Evolutionary conservation across 176 grass and related monocot species (phyloP), one percentile per base, ranked within the genome.

Genomic region (Lolium rigidum): DNA sequence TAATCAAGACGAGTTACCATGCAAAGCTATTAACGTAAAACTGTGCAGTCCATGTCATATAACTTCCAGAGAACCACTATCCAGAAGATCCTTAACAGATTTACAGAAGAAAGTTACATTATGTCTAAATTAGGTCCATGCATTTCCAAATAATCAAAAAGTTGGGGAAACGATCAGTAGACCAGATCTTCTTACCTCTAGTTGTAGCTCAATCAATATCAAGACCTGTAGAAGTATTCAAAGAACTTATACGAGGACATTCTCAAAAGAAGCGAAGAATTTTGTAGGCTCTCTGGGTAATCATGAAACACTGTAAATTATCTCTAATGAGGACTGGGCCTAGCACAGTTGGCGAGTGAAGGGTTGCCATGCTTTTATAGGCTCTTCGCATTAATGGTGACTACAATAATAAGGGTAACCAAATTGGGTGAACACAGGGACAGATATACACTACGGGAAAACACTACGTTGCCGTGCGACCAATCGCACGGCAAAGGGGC

Each of bases 141-240:
- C 17, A n/a, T 70, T 44, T 70, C 38, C 9, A 44, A 70, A 70
- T 70, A 70, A 44, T 70, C 18, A 70, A 70, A 70, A 37, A n/a
- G 63, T 20, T 20, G 17, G 10, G 39, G 38, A 11, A 44, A 70
- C 4, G 20, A 70, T 35, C 38, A 44, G 38, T 20, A 44, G 9
- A 21, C 9, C 68, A n/a, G 18, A 72, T 24, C 69, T 72, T 22
- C 41, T 72, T 47, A 72, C 39, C 69, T 72, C 20, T 72, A 46
- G 41, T 12, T 47, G 20, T 7, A 13, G 41, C 39, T 47, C 10
- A 44, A 72, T 47, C 41, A 72, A 47, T 47, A 47, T 47, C 10
- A 7, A 44, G 22, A 46, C 69, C n/a, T 72, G 41, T 21, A 72
- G 1, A 22, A 72, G 10, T 72, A 47, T 47, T 46, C 20, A 44